phyloP scores from a whole-genome alignment of 306 rosid genomes.

The Canavalia gladiata region DNA sequence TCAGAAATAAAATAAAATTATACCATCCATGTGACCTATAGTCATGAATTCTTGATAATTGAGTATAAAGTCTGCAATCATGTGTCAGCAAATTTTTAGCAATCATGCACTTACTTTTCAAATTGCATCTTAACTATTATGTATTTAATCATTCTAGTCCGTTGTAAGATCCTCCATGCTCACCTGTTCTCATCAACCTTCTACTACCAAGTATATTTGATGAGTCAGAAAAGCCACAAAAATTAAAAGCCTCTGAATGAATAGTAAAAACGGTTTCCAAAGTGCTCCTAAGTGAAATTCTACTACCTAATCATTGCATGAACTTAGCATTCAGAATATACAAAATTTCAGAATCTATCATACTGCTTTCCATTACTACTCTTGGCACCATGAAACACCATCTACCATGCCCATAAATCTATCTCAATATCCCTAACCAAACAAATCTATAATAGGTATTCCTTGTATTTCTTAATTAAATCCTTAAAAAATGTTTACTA shows the following conservation, averaged over 20 bases:
- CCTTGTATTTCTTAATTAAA: conserved; percentile 10
- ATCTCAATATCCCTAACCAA: neutral
- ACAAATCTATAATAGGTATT: neutral
- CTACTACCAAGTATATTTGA: conserved; percentile 8
- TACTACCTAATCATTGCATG: neutral
- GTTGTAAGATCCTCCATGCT: conserved; percentile 6
- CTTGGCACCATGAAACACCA: neutral
- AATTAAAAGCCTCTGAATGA: neutral
- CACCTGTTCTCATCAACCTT: conserved; percentile 20
- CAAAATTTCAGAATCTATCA: conserved; percentile 16
- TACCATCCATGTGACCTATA: neutral
- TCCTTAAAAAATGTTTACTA: neutral
- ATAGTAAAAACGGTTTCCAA: neutral
- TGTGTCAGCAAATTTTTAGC: neutral
- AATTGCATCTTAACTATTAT: neutral
- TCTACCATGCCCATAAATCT: neutral
- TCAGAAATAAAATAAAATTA: neutral
- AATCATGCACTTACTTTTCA: neutral
- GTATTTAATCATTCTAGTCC: conserved; percentile 12
- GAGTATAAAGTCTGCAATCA: neutral
- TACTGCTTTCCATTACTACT: neutral
- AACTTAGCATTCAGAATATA: conserved; percentile 2
- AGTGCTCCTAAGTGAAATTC: neutral
- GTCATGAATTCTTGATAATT: neutral
- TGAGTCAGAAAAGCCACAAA: conserved; percentile 3